Evolutionary conservation across 345 rosid species (phyloP).

Genomic region (Eucalyptus decipiens): DNA sequence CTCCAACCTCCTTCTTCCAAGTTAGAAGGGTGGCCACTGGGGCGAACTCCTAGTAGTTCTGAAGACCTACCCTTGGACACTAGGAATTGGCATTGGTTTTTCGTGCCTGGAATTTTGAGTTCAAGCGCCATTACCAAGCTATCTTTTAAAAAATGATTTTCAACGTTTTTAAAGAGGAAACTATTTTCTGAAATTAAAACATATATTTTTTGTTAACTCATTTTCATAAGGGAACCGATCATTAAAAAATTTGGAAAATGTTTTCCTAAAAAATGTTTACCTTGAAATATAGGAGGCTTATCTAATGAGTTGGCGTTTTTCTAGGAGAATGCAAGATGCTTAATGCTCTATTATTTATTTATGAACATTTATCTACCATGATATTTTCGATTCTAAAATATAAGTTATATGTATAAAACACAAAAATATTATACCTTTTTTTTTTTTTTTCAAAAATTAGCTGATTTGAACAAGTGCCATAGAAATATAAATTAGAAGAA

Average conservation of each 20-base stretch:
- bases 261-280: too few species aligned
- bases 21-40: too few species aligned
- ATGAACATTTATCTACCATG: neutral
- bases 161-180: too few species aligned
- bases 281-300: neutral
- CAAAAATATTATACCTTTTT: neutral
- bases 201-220: neutral
- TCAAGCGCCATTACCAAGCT: fast-evolving
- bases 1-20: too few species aligned
- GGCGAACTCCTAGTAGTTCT: too few species aligned
- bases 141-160: too few species aligned
- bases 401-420: neutral
- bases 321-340: neutral
- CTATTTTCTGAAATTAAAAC: too few species aligned
- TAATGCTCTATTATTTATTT: neutral
- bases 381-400: too few species aligned
- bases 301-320: neutral
- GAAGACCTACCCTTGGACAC: too few species aligned
- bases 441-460: neutral
- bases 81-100: fast-evolving
- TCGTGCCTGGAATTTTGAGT: fast-evolving
- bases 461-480: neutral
- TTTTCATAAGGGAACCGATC: neutral
- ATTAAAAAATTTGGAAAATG: neutral
- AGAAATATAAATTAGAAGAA: neutral